Base-by-base conservation (phyloP, 495 filamentous ascomycete species). In the Physcia stellaris region DNA sequence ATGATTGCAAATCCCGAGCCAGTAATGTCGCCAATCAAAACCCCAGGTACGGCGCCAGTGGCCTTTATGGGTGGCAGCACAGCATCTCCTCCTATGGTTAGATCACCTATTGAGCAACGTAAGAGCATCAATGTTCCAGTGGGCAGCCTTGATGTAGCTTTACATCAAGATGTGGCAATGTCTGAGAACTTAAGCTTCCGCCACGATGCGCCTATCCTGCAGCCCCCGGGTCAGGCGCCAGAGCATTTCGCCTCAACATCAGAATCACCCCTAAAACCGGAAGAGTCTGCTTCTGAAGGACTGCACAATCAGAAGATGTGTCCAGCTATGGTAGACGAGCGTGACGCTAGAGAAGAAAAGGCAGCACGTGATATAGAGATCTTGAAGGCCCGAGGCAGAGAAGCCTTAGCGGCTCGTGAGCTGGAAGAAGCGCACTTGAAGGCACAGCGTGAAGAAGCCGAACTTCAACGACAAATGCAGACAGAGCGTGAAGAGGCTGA, bases 401-500 rank as follows among this genome's bases (percentile, higher is more conserved):
- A 50, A 35, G 34, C 56, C n/a, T 45, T 47, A 32, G 55, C 58
- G 2, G 55, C 62, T 22, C 47, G 52, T 27, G 55, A 54, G 44
- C 52, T 61, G 48, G 62, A 64, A 17, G 64, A 67, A 18, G 52
- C 45, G 17, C 48, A 35, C 17, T 34, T 44, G 13, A 39, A 52
- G 27, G 28, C 32, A 28, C 45, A 54, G 29, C 45, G 45, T 19
- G 48, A 31, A 28, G 45, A 40, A 15, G 45, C 45, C 21, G 41
- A 54, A 28, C 35, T 40, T 19, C 41, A 48, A 30, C 41, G 49
- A 19, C 48, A 45, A 26, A 33, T 35, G 30, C 51, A 37, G 27
- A 6, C 37, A 1, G 48, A 48, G 19, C 41, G 42, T 11, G 70
- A 73, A 24, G 69, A 71, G 31, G 68, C 70, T 37, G 69, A 72